phyloP scores from a whole-genome alignment of 345 rosid species.

The Arabis alpina region DNA sequence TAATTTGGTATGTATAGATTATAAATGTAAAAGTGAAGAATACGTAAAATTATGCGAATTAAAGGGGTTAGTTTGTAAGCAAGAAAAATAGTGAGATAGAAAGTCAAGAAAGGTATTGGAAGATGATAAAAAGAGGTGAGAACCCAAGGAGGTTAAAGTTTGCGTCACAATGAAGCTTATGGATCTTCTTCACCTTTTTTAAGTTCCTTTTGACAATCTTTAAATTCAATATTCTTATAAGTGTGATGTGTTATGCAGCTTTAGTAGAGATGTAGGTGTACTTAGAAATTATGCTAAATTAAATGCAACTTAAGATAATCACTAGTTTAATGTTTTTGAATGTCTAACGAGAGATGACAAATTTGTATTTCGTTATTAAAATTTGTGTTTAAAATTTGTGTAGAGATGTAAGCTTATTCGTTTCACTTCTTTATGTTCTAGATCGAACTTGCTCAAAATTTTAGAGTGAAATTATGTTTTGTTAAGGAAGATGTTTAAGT shows the following conservation, averaged over 20 bases:
- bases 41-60: neutral
- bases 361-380: no score
- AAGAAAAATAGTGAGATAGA: conserved; percentile 2
- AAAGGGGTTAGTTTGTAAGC: neutral
- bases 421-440: no score
- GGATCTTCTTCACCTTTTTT: conserved; percentile 35
- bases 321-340: no score
- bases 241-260: neutral
- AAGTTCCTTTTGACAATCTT: conserved; percentile 7
- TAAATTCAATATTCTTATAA: neutral
- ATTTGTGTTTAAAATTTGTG: no score
- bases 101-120: conserved; percentile 30
- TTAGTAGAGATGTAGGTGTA: no score
- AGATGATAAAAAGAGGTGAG: conserved; percentile 36
- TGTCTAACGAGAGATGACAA: no score
- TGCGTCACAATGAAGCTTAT: conserved; percentile 42
- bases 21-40: neutral
- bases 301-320: no score
- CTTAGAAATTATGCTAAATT: no score
- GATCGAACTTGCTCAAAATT: no score
- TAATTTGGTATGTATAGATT: neutral
- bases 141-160: conserved; percentile 34
- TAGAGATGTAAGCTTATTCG: no score
- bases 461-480: no score
- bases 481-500: no score